Evolutionary conservation across 1,284 basidiomycete genomes (phyloP).

Genomic region (Testicularia cyperi): DNA sequence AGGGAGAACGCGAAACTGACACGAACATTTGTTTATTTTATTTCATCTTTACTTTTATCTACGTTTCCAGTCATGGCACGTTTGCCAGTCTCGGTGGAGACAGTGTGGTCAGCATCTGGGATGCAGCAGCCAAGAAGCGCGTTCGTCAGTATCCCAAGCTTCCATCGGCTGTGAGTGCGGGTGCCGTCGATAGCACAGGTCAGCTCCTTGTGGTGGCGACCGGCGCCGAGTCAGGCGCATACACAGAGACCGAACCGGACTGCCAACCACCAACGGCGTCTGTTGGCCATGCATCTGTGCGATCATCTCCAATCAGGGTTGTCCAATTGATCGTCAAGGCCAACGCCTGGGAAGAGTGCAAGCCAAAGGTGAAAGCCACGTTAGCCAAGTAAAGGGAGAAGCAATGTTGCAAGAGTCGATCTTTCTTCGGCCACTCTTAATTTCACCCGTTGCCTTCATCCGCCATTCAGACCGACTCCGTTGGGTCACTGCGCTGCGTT

Average conservation of each 20-base stretch:
- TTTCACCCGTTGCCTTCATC: too few relatives aligned
- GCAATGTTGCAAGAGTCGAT: too few relatives aligned
- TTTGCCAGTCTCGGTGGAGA: constrained; percentile 94
- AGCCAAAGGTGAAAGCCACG: constrained; percentile 28
- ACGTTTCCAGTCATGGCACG: constrained; percentile 71
- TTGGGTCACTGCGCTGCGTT: too few relatives aligned
- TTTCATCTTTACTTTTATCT: too few relatives aligned
- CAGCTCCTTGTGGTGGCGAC: constrained; percentile 42
- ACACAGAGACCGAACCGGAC: constrained; percentile 4
- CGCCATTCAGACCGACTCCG: too few relatives aligned
- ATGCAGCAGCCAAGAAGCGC: constrained; percentile 93
- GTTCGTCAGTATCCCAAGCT: constrained; percentile 73
- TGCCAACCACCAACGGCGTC: too few relatives aligned
- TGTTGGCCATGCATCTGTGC: too few relatives aligned
- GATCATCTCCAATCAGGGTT: too few relatives aligned
- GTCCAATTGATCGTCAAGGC: constrained; percentile 31
- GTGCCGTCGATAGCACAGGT: constrained; percentile 43
- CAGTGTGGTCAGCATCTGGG: constrained; percentile 89
- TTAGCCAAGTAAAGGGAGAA: too few relatives aligned
- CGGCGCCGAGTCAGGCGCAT: constrained; percentile 42
- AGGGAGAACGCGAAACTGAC: too few relatives aligned
- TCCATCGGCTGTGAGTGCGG: constrained; percentile 38
- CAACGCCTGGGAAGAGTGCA: constrained; percentile 47
- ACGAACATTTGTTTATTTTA: too few relatives aligned
- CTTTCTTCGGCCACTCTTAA: too few relatives aligned